phyloP scores from a whole-genome alignment of 352 stramenopile genomes.

The Globisporangium parvum region DNA sequence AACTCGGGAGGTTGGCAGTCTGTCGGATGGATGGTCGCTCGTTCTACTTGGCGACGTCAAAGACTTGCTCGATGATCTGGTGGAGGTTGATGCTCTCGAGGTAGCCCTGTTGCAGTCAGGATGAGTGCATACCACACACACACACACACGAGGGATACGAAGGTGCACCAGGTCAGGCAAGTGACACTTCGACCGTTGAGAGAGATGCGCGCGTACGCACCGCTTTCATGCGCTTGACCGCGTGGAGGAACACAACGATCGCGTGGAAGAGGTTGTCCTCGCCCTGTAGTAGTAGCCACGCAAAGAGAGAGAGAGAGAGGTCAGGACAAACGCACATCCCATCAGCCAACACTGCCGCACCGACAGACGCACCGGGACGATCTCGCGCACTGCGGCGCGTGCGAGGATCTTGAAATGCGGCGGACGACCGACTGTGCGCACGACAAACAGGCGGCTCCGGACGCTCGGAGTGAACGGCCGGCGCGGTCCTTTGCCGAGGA shows the following conservation, averaged over 20 bases:
- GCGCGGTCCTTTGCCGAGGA: slow-evolving; percentile 61
- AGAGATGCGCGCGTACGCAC: slow-evolving; percentile 28
- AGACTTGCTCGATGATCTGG: slow-evolving; percentile 77
- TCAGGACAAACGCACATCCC: neutral
- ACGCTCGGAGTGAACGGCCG: slow-evolving; percentile 67
- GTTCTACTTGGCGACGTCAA: slow-evolving; percentile 77
- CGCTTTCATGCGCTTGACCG: slow-evolving; percentile 82
- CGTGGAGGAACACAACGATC: slow-evolving; percentile 79
- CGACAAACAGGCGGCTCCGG: slow-evolving; percentile 67
- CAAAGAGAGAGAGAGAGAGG: neutral
- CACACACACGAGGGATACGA: neutral
- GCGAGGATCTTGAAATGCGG: slow-evolving; percentile 83
- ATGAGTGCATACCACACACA: too few relatives aligned
- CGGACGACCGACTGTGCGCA: slow-evolving; percentile 65
- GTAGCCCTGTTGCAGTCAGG: slow-evolving; percentile 40
- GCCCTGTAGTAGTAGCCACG: slow-evolving; percentile 25
- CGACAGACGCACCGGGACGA: slow-evolving; percentile 54
- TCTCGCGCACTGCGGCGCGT: slow-evolving; percentile 70
- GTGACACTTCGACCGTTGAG: neutral
- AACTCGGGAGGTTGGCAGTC: too few relatives aligned
- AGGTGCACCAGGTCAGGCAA: neutral
- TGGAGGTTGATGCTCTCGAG: slow-evolving; percentile 86
- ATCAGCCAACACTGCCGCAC: neutral
- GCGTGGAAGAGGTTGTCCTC: slow-evolving; percentile 84
- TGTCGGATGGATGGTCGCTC: neutral